A percentile compares a stretch with the other conserved stretches of the same genome.
Evolutionary conservation across 73 alveolate genomes (phyloP).

Genomic region (Tetrahymena malaccensis): DNA sequence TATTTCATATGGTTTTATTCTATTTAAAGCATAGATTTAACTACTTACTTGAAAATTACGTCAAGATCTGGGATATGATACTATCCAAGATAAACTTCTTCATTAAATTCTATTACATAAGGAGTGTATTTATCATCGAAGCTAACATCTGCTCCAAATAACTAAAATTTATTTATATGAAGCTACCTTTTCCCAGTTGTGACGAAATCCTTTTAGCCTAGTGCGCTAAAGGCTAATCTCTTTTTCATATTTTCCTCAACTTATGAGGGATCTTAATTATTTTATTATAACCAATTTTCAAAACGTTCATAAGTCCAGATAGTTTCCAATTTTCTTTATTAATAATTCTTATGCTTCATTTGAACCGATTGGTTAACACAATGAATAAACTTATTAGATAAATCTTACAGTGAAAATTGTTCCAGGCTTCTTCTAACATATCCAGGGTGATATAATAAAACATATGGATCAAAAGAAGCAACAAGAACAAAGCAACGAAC

Average conservation of each 20-base stretch:
- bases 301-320: neutral
- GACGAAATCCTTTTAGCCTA: neutral
- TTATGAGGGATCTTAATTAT: neutral
- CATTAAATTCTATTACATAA: neutral
- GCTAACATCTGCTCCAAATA: neutral
- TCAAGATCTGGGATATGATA: neutral
- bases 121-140: neutral
- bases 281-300: neutral
- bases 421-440: constrained; percentile 35
- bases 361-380: neutral
- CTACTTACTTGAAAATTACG: neutral
- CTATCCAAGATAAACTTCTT: neutral
- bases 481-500: constrained; percentile 76
- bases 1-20: neutral
- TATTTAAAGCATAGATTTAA: neutral
- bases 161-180: neutral
- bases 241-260: neutral
- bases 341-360: neutral
- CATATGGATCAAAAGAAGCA: constrained; percentile 65
- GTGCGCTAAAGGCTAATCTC: neutral
- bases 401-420: neutral
- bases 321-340: neutral
- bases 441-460: constrained; percentile 57
- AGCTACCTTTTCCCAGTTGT: neutral
- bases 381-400: neutral